Percentiles rank a stretch among this genome's conserved stretches.
Evolutionary conservation across 2,329 filamentous ascomycete genomes (phyloP).

Genomic region (Cytospora leucostoma): DNA sequence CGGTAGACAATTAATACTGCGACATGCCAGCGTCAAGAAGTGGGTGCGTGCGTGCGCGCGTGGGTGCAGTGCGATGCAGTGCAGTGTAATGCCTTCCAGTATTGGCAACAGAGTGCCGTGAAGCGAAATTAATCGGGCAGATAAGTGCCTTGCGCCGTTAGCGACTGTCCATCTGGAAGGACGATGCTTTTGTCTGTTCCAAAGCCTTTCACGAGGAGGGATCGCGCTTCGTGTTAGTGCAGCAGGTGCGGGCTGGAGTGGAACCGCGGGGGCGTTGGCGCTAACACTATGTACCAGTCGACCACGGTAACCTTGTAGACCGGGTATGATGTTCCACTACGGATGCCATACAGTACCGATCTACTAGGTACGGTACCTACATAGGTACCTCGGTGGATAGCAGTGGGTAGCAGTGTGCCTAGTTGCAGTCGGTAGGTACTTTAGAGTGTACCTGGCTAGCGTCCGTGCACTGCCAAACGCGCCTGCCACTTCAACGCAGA

Average conservation of each 20-base stretch:
- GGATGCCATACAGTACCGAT: neutral
- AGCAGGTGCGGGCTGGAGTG: neutral
- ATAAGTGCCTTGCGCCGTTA: neutral
- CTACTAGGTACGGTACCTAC: neutral
- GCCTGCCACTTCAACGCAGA: neutral
- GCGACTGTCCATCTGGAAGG: neutral
- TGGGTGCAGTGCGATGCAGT: too few relatives aligned
- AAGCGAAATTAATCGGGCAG: neutral
- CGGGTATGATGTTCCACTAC: too few relatives aligned
- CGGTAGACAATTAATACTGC: neutral
- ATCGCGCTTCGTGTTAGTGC: conserved; percentile 11
- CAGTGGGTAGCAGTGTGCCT: too few relatives aligned
- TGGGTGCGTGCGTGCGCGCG: neutral
- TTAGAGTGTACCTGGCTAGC: too few relatives aligned
- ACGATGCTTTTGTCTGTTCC: neutral
- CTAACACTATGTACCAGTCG: too few relatives aligned
- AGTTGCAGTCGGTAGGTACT: too few relatives aligned
- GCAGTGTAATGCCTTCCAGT: neutral
- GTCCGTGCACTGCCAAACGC: neutral
- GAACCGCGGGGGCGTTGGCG: conserved; percentile 3
- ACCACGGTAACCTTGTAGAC: neutral
- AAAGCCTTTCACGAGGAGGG: neutral
- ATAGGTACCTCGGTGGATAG: neutral
- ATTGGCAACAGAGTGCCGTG: neutral
- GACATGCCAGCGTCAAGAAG: conserved; percentile 12